Percentiles rank a stretch among this genome's conserved stretches.
These are phyloP conservation scores for Plasmopara muralis DNA, from an alignment of 352 stramenopile genomes.

Conservation along the genomic window DNA sequence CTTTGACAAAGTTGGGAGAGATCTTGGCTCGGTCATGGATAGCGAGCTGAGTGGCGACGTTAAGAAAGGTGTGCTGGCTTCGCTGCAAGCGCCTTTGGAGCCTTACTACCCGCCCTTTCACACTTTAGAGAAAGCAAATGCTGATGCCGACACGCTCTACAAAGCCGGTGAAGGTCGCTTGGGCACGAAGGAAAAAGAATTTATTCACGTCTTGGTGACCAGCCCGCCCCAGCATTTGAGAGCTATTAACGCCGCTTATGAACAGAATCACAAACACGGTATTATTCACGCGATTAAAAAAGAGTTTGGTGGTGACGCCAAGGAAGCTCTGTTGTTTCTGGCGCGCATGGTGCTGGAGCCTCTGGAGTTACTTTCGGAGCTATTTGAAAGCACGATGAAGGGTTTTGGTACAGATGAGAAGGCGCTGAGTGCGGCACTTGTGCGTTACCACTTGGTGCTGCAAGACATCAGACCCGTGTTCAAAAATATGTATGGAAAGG, in stretches of 20 bases:
- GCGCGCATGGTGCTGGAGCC: slow-evolving; percentile 57
- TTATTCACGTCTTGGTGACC: slow-evolving; percentile 51
- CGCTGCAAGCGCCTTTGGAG: slow-evolving; percentile 49
- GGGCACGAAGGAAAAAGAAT: slow-evolving; percentile 58
- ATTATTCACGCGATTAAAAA: slow-evolving; percentile 59
- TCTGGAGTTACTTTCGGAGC: slow-evolving; percentile 48
- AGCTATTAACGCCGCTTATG: slow-evolving; percentile 48
- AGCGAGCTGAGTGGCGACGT: slow-evolving; percentile 63
- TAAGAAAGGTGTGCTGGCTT: slow-evolving; percentile 64
- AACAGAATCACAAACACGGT: slow-evolving; percentile 58
- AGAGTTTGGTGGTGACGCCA: slow-evolving; percentile 51
- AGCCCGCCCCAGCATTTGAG: slow-evolving; percentile 50
- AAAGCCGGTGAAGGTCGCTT: slow-evolving; percentile 60
- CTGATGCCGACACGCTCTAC: slow-evolving; percentile 57
- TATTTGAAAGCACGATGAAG: slow-evolving; percentile 74
- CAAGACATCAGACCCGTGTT: slow-evolving; percentile 67
- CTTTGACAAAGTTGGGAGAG: slow-evolving; percentile 52
- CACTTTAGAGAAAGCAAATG: slow-evolving; percentile 49
- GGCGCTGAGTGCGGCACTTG: slow-evolving; percentile 42
- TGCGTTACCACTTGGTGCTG: slow-evolving; percentile 77
- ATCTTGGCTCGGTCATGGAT: slow-evolving; percentile 52
- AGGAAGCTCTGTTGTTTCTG: slow-evolving; percentile 52
- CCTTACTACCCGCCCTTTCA: slow-evolving; percentile 52
- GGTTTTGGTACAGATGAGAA: slow-evolving; percentile 69
- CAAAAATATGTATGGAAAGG: slow-evolving; percentile 71